Evolutionary conservation across 805 yeast species (phyloP), one percentile per base, ranked within the genome.

Genomic region (Torulaspora maleeae): DNA sequence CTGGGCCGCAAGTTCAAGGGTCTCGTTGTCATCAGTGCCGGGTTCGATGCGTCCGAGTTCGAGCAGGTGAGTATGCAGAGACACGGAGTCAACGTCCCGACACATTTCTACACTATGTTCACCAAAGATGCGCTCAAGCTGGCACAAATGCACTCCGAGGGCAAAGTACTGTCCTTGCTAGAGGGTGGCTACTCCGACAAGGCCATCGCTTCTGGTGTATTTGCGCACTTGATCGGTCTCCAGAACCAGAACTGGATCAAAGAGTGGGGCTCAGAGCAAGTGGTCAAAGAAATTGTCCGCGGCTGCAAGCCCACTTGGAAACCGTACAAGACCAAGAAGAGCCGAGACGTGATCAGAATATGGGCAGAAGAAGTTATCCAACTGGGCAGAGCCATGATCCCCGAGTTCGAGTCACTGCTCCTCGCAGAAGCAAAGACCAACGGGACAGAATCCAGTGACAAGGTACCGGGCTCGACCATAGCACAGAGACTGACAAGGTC

Each of bases 141-240:
- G 37, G 86, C 93, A 4, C 76, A 82, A 46, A 70, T 76, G 38
- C 83, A 77, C 55, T 67, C 82, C 5, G 64, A 73, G 9, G 85
- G 90, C 9, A 78, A 77, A 47, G 68, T 86, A 0, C 52, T 86
- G 0, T 84, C 95, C 1, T 63, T 86, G 17, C 65, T 86, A 51
- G 95, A 86, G 66, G 95, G 95, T 20, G 95, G 95, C 1, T 86
- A 86, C 60, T 82, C 93, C 0, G 89, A 86, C 56, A 83, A 84
- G 3, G 95, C 95, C 0, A 71, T 86, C 13, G 66, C 82, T 1
- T 83, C 93, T 1, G 95, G 95, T 10, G 80, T 83, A 0, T 83
- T 85, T 59, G 77, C 93, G 4, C 95, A 86, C 60, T 66, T 86
- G 44, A 77, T 83, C 30, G 95, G 95, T 0, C 61, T 86, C 41